These are phyloP conservation scores for Monosporozyma solicola DNA, from an alignment of 805 yeast species.

Conservation along the genomic window DNA sequence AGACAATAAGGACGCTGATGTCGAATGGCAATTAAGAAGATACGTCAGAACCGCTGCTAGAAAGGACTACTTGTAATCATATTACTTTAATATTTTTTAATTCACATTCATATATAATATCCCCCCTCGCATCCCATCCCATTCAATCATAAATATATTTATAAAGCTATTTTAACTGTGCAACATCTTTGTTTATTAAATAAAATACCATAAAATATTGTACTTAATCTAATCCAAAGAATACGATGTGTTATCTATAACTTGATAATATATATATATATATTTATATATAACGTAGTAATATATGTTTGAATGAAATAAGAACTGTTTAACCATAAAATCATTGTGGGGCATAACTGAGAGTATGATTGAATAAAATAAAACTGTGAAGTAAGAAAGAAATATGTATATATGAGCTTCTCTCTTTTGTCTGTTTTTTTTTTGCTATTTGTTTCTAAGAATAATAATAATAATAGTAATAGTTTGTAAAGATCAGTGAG, in stretches of 20 bases:
- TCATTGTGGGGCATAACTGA: background rate
- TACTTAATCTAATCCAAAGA: background rate
- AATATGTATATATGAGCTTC: background rate
- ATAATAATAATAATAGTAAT: background rate
- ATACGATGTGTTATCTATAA: background rate
- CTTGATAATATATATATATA: background rate
- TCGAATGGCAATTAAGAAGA: conserved; percentile 93
- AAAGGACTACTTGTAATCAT: conserved; percentile 59
- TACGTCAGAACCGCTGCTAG: conserved; percentile 93
- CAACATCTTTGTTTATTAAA: background rate
- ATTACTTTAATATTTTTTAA: background rate
- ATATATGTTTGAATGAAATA: background rate
- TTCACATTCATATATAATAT: background rate
- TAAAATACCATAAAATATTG: background rate
- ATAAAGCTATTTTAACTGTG: background rate
- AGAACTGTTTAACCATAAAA: background rate
- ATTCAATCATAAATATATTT: background rate
- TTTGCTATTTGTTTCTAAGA: background rate
- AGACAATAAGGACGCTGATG: conserved; percentile 93
- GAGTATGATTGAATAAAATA: background rate
- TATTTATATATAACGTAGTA: background rate
- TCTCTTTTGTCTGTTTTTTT: background rate
- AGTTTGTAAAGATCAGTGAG: background rate
- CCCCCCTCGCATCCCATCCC: background rate
- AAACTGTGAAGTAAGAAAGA: background rate